Evolutionary conservation across 1,139 yeast species (phyloP).

Genomic region (Protomyces pachydermus): DNA sequence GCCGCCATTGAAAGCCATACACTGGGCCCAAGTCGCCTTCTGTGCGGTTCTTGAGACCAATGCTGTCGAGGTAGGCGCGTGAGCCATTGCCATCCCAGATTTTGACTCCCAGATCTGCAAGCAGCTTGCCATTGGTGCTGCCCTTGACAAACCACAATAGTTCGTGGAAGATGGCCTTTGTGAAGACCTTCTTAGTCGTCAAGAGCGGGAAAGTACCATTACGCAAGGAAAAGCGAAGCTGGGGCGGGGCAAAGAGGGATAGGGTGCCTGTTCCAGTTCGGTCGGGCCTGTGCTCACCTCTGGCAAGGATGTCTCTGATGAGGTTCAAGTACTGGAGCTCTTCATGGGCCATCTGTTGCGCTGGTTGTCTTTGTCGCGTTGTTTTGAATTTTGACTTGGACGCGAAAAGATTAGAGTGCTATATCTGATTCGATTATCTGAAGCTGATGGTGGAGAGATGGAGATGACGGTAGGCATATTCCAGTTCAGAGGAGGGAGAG

Average conservation of each 20-base stretch:
- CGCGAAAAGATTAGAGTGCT: too few relatives aligned
- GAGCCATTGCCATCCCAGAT: conserved; percentile 99
- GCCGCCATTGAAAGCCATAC: conserved; percentile 99
- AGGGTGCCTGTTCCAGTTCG: conserved; percentile 96
- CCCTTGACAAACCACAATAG: conserved; percentile 90
- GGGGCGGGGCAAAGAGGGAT: conserved; percentile 92
- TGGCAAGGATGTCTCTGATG: conserved; percentile 65
- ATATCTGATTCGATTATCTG: too few relatives aligned
- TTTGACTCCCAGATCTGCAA: conserved; percentile 77
- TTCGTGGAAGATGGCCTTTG: conserved; percentile 48
- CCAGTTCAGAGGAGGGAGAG: too few relatives aligned
- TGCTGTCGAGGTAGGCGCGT: conserved; percentile 74
- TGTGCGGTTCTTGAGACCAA: conserved; percentile 73
- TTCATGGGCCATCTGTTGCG: conserved; percentile 39
- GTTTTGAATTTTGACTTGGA: too few relatives aligned
- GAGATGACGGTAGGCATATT: too few relatives aligned
- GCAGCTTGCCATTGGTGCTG: conserved; percentile 74
- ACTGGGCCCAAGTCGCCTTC: conserved; percentile 98
- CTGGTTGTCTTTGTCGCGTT: too few relatives aligned
- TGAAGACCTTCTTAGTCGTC: conserved; percentile 85
- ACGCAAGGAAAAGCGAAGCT: conserved; percentile 70
- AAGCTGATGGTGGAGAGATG: too few relatives aligned
- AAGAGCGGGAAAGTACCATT: conserved; percentile 75
- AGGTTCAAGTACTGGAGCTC: conserved; percentile 85
- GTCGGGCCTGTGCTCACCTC: conserved; percentile 89